Base-by-base conservation (phyloP, 1,284 basidiomycete genomes). In the Rhodotorula sp. region DNA sequence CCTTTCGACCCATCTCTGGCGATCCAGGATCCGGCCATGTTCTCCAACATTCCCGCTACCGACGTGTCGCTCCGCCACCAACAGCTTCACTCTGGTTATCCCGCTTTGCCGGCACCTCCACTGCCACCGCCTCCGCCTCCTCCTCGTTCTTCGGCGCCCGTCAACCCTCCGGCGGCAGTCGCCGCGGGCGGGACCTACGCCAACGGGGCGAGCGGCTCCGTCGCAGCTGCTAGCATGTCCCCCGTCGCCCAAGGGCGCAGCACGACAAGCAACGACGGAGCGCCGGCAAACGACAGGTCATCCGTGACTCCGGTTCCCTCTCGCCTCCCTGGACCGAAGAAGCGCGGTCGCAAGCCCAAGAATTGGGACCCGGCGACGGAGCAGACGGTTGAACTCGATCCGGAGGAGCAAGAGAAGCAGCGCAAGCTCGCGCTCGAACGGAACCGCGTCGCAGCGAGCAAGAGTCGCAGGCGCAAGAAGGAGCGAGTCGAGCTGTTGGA, bases 271-370 rank as follows among this genome's bases (percentile, higher is more conserved):
- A n/a, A 18, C 34, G 31, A 23, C 38, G 34, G 23, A 14, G 34
- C 34, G 19, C 28, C 14, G 18, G 28, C 55, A 5, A 43, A 34
- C 34, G 56, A 58, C 38, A 21, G 34, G 19, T 18, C 31, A 7
- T 58, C 56, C 18, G 6, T 23, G 43, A 47, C 34, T 15, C 43
- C 62, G 12, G 62, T 28, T 12, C 62, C 54, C 5, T 45, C 45
- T 47, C 45, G 26, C 55, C 55, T 2, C 43, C 52, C 23, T 63
- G 54, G 45, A 43, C 68, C 18, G 68, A 69, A 69, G 62, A 73
- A 73, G 62, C 60, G 72, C 28, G 72, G 72, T 0, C 55, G 72
- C n/a, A 73, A 73, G 57, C 72, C 69, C 10, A 73, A 73, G 62
- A 69, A 69, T 26, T 69, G 68, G 67, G 71, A 73, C 26, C 68